Evolutionary conservation across 2,329 filamentous ascomycete genomes (phyloP).

Genomic region (Zelopaecilomyces penicillatus): DNA sequence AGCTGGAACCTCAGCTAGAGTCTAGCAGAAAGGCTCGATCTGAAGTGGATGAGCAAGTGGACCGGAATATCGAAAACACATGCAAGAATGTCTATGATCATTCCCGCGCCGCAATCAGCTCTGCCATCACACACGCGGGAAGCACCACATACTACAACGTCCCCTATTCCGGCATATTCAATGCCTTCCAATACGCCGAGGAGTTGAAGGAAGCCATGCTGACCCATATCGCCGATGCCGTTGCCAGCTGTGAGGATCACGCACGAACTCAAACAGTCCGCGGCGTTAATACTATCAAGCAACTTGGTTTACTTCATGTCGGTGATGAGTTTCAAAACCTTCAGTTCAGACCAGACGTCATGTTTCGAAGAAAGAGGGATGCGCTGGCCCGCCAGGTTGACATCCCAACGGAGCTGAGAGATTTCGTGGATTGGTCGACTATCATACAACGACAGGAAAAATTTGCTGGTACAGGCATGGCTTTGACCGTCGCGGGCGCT

Average conservation of each 20-base stretch:
- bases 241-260: conserved; percentile 73
- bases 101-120: conserved; percentile 65
- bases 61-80: conserved; percentile 73
- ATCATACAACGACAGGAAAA: conserved; percentile 90
- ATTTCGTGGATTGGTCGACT: conserved; percentile 84
- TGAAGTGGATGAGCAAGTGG: conserved; percentile 74
- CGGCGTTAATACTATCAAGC: conserved; percentile 81
- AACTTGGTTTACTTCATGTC: conserved; percentile 78
- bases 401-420: conserved; percentile 77
- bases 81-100: conserved; percentile 80
- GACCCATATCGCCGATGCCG: conserved; percentile 72
- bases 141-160: conserved; percentile 67
- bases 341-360: conserved; percentile 81
- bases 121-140: conserved; percentile 69
- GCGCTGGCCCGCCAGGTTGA: conserved; percentile 76
- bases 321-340: conserved; percentile 80
- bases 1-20: conserved; percentile 79
- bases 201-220: conserved; percentile 89
- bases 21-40: conserved; percentile 70
- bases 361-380: conserved; percentile 84
- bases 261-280: conserved; percentile 69
- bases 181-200: conserved; percentile 85
- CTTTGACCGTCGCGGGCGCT: conserved; percentile 81
- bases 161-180: conserved; percentile 76
- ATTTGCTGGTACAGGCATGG: conserved; percentile 87